phyloP scores from a whole-genome alignment of 148 eudicot species.

The Linanthus parryae region DNA sequence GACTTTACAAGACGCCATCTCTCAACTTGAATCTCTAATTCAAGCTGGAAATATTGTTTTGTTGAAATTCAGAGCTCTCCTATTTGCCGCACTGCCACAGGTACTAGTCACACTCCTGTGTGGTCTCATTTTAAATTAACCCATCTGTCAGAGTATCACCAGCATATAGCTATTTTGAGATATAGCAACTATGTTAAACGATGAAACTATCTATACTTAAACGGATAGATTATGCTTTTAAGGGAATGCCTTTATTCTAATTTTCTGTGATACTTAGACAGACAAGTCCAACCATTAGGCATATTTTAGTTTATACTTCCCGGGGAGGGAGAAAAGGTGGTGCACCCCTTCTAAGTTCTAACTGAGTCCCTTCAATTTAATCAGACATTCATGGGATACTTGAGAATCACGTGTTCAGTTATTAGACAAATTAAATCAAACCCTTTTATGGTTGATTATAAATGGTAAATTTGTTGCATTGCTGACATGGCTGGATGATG shows the following conservation, averaged over 20 bases:
- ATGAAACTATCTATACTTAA: background rate
- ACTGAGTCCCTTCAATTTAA: too few relatives aligned
- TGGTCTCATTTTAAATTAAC: background rate
- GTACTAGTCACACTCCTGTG: constrained; percentile 34
- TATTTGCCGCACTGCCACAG: constrained; percentile 69
- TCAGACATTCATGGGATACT: too few relatives aligned
- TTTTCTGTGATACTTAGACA: too few relatives aligned
- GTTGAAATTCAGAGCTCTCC: constrained; percentile 64
- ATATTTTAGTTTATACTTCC: too few relatives aligned
- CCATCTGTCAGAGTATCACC: background rate
- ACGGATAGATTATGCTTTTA: background rate
- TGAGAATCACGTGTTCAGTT: too few relatives aligned
- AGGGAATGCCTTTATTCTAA: background rate
- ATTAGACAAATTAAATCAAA: too few relatives aligned
- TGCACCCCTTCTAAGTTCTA: too few relatives aligned
- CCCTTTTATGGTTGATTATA: too few relatives aligned
- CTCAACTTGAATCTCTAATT: constrained; percentile 59
- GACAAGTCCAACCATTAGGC: too few relatives aligned
- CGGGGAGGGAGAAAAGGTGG: too few relatives aligned
- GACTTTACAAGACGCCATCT: constrained; percentile 63
- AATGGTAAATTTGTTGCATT: too few relatives aligned
- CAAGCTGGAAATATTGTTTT: constrained; percentile 62
- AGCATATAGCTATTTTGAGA: background rate
- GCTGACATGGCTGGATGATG: too few relatives aligned
- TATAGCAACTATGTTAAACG: background rate